Evolutionary conservation across 73 alveolate genomes (phyloP).

Genomic region (Effrenium voratum): DNA sequence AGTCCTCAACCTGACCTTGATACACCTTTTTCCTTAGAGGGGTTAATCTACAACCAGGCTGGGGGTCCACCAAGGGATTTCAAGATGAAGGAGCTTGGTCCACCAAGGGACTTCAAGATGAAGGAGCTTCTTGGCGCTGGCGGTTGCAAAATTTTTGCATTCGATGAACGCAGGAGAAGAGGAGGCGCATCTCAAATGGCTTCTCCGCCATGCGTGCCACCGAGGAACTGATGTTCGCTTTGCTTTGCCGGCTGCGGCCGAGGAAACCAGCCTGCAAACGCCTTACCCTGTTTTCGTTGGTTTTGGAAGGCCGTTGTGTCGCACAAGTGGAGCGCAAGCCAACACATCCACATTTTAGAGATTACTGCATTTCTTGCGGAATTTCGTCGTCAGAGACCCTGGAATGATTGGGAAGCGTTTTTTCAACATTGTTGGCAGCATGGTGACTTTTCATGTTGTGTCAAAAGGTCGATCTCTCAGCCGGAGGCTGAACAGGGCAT

Average conservation of each 20-base stretch:
- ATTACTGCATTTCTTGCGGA: not conserved
- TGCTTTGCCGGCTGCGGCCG: not conserved
- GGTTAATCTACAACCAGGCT: too few relatives aligned
- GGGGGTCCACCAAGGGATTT: not conserved
- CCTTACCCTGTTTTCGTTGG: constrained; percentile 61
- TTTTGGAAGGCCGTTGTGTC: not conserved
- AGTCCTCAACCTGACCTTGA: not conserved
- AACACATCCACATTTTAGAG: constrained; percentile 39
- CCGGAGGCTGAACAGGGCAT: not conserved
- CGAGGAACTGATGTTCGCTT: not conserved
- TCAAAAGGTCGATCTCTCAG: not conserved
- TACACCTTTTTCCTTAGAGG: too few relatives aligned
- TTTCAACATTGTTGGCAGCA: not conserved
- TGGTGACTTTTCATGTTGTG: not conserved
- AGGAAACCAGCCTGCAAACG: not conserved
- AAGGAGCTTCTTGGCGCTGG: not conserved
- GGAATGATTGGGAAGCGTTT: not conserved
- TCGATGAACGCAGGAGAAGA: not conserved
- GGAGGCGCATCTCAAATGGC: not conserved
- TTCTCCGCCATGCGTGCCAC: not conserved
- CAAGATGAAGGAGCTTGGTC: too few relatives aligned
- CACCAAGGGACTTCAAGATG: not conserved
- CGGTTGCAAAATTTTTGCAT: not conserved
- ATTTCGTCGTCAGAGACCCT: not conserved
- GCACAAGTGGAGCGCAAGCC: not conserved